phyloP scores from a whole-genome alignment of 768 basidiomycete species.

The Phylloporus sp. region DNA sequence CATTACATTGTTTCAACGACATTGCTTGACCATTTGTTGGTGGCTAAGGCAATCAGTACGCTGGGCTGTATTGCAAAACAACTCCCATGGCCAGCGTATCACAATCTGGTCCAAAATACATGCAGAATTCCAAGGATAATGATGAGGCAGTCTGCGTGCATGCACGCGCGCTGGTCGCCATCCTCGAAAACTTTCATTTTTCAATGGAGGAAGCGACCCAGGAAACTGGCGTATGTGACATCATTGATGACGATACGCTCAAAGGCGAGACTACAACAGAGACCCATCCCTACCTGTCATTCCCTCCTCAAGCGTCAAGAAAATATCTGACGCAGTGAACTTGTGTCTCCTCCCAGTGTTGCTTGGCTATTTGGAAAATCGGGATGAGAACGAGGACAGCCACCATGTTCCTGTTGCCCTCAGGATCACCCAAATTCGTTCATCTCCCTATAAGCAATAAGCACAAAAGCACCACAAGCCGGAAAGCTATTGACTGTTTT shows the following conservation, averaged over 20 bases:
- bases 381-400: slow-evolving; percentile 78
- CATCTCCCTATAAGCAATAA: slow-evolving; percentile 73
- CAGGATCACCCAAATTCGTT: slow-evolving; percentile 80
- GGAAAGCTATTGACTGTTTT: slow-evolving; percentile 76
- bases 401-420: slow-evolving; percentile 85
- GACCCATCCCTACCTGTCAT: slow-evolving; percentile 1
- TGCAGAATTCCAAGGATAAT: slow-evolving; percentile 65
- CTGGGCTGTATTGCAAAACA: slow-evolving; percentile 74
- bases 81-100: slow-evolving; percentile 82
- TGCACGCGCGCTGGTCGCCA: slow-evolving; percentile 77
- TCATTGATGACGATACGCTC: slow-evolving; percentile 28
- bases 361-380: slow-evolving; percentile 75
- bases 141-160: slow-evolving; percentile 73
- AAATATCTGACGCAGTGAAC: slow-evolving; percentile 74
- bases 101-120: slow-evolving; percentile 76
- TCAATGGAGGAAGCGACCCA: slow-evolving; percentile 61
- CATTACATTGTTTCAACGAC: slow-evolving; percentile 68
- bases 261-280: slow-evolving; percentile 20
- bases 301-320: slow-evolving; percentile 21
- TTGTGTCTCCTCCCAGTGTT: slow-evolving; percentile 74
- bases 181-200: slow-evolving; percentile 92
- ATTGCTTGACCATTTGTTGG: slow-evolving; percentile 76
- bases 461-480: slow-evolving; percentile 63
- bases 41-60: slow-evolving; percentile 82
- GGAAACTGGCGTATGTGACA: slow-evolving; percentile 26